Percentiles rank a stretch among this genome's conserved stretches.
Evolutionary conservation across 1,139 yeast species (phyloP).

Genomic region (Zygosaccharomyces pseudobailii): DNA sequence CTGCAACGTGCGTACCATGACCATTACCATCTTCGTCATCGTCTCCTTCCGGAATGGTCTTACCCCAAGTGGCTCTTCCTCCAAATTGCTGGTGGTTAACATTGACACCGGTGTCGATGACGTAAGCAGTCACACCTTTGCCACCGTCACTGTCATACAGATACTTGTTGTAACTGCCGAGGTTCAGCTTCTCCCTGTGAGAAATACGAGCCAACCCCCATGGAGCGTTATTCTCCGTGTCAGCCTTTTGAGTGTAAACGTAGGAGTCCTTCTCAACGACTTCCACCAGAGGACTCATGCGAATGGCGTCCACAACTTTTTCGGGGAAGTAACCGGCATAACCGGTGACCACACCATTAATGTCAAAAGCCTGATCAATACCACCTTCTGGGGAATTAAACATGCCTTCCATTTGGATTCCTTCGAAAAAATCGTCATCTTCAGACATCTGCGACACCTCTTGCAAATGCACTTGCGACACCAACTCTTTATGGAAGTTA

Average conservation of each 20-base stretch:
- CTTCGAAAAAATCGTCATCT: slow-evolving; percentile 20
- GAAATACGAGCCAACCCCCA: slow-evolving; percentile 97
- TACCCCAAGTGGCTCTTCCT: slow-evolving; percentile 94
- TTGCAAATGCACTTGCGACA: slow-evolving; percentile 26
- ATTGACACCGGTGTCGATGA: slow-evolving; percentile 90
- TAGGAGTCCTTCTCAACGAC: slow-evolving; percentile 77
- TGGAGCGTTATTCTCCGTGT: slow-evolving; percentile 78
- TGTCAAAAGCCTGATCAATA: slow-evolving; percentile 57
- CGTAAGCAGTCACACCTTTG: slow-evolving; percentile 82
- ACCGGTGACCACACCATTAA: slow-evolving; percentile 54
- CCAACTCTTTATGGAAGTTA: slow-evolving; percentile 59
- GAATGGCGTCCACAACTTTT: slow-evolving; percentile 63
- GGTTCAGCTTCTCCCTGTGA: slow-evolving; percentile 72
- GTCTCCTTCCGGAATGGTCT: slow-evolving; percentile 81
- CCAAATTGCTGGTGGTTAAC: slow-evolving; percentile 75
- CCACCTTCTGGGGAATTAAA: slow-evolving; percentile 43
- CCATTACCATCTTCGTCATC: slow-evolving; percentile 87
- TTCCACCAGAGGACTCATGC: slow-evolving; percentile 67
- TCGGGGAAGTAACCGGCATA: slow-evolving; percentile 75
- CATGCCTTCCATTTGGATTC: slow-evolving; percentile 17
- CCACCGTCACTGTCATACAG: slow-evolving; percentile 81
- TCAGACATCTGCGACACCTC: slow-evolving; percentile 21
- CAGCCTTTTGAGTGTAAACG: slow-evolving; percentile 61
- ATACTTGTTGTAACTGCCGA: slow-evolving; percentile 82
- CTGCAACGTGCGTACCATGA: slow-evolving; percentile 85